Evolutionary conservation across 495 filamentous ascomycete genomes (phyloP).

Genomic region (Trichoderma parareesei): DNA sequence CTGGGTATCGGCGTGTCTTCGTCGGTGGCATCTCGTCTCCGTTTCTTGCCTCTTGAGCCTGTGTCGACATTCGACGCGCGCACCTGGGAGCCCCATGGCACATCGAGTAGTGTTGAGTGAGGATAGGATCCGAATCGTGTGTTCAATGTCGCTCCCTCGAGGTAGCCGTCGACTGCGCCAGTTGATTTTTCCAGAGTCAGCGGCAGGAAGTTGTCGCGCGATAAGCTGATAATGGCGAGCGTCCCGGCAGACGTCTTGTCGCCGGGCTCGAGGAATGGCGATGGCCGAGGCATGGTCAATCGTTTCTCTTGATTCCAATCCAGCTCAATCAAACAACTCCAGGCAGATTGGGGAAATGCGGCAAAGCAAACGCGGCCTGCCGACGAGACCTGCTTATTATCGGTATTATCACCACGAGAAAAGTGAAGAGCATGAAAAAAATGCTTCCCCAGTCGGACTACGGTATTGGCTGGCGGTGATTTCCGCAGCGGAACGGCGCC

Average conservation of each 20-base stretch:
- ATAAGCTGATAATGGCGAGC: slow-evolving; percentile 74
- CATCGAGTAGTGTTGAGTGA: slow-evolving; percentile 70
- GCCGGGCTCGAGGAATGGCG: slow-evolving; percentile 66
- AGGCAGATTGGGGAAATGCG: not conserved
- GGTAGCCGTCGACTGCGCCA: slow-evolving; percentile 59
- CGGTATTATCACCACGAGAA: not conserved
- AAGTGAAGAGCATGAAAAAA: not conserved
- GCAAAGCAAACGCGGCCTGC: not conserved
- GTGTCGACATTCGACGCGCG: slow-evolving; percentile 84
- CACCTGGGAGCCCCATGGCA: slow-evolving; percentile 88
- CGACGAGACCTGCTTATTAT: not conserved
- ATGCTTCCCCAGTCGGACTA: not conserved
- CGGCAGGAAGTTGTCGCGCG: slow-evolving; percentile 71
- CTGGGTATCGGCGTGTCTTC: slow-evolving; percentile 49
- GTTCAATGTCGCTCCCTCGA: slow-evolving; percentile 77
- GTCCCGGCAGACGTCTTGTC: slow-evolving; percentile 43
- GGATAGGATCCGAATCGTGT: slow-evolving; percentile 95
- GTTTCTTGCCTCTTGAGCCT: slow-evolving; percentile 63
- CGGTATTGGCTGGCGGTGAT: not conserved
- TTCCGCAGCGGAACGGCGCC: slow-evolving; percentile 6
- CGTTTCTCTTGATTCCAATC: not conserved
- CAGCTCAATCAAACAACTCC: not conserved
- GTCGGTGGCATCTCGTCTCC: slow-evolving; percentile 49
- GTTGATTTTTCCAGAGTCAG: slow-evolving; percentile 56
- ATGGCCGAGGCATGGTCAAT: slow-evolving; percentile 32